Percentiles rank a stretch among this genome's conserved stretches.
Evolutionary conservation across 1,139 yeast genomes (phyloP).

Genomic region (Taphrina deformans): DNA sequence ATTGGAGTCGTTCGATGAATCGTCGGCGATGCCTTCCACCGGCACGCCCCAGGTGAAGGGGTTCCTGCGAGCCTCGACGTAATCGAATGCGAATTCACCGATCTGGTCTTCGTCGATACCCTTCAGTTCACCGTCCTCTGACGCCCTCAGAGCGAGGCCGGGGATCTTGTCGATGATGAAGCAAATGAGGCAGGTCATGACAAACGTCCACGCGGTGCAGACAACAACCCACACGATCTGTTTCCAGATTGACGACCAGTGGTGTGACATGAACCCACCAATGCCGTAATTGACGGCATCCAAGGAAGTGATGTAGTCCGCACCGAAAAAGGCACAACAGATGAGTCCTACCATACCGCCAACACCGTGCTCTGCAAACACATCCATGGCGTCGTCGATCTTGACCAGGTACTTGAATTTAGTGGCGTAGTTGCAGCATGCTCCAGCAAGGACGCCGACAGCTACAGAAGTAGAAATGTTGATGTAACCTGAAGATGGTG

Average conservation of each 20-base stretch:
- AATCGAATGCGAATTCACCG: slow-evolving; percentile 97
- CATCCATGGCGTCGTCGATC: slow-evolving; percentile 92
- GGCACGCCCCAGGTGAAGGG: slow-evolving; percentile 63
- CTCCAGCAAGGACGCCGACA: slow-evolving; percentile 77
- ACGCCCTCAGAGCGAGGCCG: slow-evolving; percentile 65
- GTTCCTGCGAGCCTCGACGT: slow-evolving; percentile 93
- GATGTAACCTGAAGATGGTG: slow-evolving; percentile 88
- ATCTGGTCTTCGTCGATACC: slow-evolving; percentile 97
- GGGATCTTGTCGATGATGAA: slow-evolving; percentile 75
- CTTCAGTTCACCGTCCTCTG: slow-evolving; percentile 78
- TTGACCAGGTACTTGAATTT: slow-evolving; percentile 75
- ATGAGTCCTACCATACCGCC: slow-evolving; percentile 89
- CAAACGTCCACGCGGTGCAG: slow-evolving; percentile 70
- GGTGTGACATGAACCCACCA: slow-evolving; percentile 92
- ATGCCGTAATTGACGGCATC: slow-evolving; percentile 57
- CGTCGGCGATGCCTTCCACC: slow-evolving; percentile 24
- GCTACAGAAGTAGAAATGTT: slow-evolving; percentile 90
- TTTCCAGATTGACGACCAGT: slow-evolving; percentile 86
- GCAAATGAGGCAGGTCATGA: slow-evolving; percentile 75
- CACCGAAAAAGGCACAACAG: slow-evolving; percentile 85
- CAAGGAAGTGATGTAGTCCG: slow-evolving; percentile 82
- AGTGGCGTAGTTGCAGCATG: slow-evolving; percentile 86
- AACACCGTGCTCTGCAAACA: slow-evolving; percentile 95
- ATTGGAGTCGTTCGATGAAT: neutral
- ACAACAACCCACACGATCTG: slow-evolving; percentile 84